Percentiles rank a stretch among this genome's conserved stretches.
Conservation (phyloP, 1,284 basidiomycete genomes). For the Caloboletus firmus region DNA sequence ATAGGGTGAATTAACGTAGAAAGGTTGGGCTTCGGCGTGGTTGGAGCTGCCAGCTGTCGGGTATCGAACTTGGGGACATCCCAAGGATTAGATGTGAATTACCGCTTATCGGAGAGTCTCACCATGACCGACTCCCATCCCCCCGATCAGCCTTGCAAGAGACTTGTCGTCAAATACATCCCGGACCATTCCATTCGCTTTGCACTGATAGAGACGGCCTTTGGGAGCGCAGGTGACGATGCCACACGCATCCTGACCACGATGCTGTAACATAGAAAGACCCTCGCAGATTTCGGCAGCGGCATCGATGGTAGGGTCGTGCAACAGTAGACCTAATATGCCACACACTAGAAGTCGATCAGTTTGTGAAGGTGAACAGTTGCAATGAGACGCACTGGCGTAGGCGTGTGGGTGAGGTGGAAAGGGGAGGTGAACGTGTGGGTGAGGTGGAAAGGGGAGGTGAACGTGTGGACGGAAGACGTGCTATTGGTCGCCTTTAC, state of each 20-base stretch:
- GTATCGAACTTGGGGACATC: slow-evolving; percentile 74
- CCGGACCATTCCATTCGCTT: slow-evolving; percentile 99
- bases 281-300: slow-evolving; percentile 90
- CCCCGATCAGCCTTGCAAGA: slow-evolving; percentile 79
- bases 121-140: slow-evolving; percentile 99
- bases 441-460: slow-evolving; percentile 1
- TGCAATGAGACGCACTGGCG: slow-evolving; percentile 24
- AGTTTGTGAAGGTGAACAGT: neutral
- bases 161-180: slow-evolving; percentile 91
- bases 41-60: slow-evolving; percentile 98
- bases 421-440: slow-evolving; percentile 5
- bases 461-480: slow-evolving; percentile 6
- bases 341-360: slow-evolving; percentile 67
- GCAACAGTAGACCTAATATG: slow-evolving; percentile 81
- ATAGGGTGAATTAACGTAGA: slow-evolving; percentile 99
- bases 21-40: slow-evolving; percentile 98
- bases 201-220: slow-evolving; percentile 97
- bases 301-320: slow-evolving; percentile 74
- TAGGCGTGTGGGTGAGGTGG: slow-evolving; percentile 2
- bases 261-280: slow-evolving; percentile 87
- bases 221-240: slow-evolving; percentile 96
- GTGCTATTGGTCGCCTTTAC: slow-evolving; percentile 6
- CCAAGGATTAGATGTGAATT: slow-evolving; percentile 9
- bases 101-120: slow-evolving; percentile 7
- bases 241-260: slow-evolving; percentile 98